phyloP scores from a whole-genome alignment of 441 rosid genomes.

The Gossypium gossypioides region DNA sequence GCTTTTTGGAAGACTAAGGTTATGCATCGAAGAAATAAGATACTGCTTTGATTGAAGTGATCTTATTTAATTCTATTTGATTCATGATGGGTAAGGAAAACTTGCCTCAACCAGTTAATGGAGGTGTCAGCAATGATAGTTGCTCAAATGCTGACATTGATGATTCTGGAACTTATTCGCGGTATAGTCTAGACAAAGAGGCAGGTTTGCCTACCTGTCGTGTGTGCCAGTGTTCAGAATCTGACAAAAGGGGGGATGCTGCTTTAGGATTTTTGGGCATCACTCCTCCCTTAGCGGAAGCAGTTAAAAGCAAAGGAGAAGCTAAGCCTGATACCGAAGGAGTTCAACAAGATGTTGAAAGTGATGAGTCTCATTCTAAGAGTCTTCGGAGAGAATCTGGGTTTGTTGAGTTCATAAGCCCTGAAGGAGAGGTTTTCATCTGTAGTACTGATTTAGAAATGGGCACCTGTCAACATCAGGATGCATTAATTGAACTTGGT shows the following conservation, averaged over 20 bases:
- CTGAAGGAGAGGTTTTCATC: constrained; percentile 74
- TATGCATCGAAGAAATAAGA: constrained; percentile 8
- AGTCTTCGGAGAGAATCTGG: constrained; percentile 32
- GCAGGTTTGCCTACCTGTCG: constrained; percentile 65
- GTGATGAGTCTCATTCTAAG: constrained; percentile 21
- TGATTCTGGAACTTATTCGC: constrained; percentile 33
- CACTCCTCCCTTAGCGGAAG: constrained; percentile 38
- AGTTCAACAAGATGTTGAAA: constrained; percentile 18
- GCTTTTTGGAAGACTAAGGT: constrained; percentile 7
- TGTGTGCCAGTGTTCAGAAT: constrained; percentile 85
- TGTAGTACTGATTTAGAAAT: constrained; percentile 61
- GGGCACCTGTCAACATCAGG: constrained; percentile 50
- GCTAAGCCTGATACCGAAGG: constrained; percentile 22
- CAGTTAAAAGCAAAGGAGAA: constrained; percentile 22
- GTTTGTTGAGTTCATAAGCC: constrained; percentile 63
- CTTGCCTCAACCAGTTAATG: constrained; percentile 26
- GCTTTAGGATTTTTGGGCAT: constrained; percentile 73
- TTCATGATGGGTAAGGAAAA: constrained; percentile 55
- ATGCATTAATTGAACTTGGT: constrained; percentile 62
- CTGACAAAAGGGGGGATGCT: constrained; percentile 77
- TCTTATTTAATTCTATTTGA: constrained; percentile 18
- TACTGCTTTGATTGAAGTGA: neutral
- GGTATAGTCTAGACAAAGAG: constrained; percentile 63
- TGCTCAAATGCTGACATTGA: constrained; percentile 31
- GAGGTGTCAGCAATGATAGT: constrained; percentile 35